These are phyloP conservation scores for Fusarium chlamydosporum DNA, from an alignment of 2,329 filamentous ascomycete genomes.

Conservation along the genomic window DNA sequence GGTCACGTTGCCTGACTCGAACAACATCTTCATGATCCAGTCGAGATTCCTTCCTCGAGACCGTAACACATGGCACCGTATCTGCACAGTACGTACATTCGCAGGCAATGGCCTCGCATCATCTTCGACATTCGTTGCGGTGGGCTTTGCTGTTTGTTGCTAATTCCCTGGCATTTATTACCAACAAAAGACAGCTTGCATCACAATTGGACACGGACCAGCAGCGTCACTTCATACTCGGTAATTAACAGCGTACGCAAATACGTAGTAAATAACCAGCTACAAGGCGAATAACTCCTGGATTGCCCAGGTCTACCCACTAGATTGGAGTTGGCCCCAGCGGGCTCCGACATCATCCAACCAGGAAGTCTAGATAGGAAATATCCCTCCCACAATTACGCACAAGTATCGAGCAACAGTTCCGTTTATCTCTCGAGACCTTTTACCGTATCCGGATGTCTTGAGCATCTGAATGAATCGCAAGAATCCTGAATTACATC, in stretches of 20 bases:
- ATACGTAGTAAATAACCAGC: constrained; percentile 14
- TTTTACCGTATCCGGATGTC: constrained; percentile 34
- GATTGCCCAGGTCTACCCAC: constrained; percentile 37
- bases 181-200: constrained; percentile 12
- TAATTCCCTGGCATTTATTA: constrained; percentile 3
- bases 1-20: constrained; percentile 25
- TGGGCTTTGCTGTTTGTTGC: constrained; percentile 2
- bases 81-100: constrained; percentile 17
- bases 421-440: constrained; percentile 44
- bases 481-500: constrained; percentile 36
- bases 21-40: constrained; percentile 4
- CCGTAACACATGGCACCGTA: constrained; percentile 4
- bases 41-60: constrained; percentile 3
- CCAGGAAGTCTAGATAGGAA: constrained; percentile 43
- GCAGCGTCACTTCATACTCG: constrained; percentile 9
- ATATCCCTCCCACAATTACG: constrained; percentile 39
- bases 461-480: constrained; percentile 24
- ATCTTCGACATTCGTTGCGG: constrained; percentile 25
- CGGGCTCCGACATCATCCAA: constrained; percentile 34
- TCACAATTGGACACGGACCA: constrained; percentile 29
- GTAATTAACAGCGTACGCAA: constrained; percentile 15
- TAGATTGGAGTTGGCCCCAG: constrained; percentile 36
- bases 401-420: constrained; percentile 33
- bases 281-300: constrained; percentile 29
- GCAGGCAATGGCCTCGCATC: constrained; percentile 8